Conservation (phyloP, 495 filamentous ascomycete species). For the Annulohypoxylon maeteangense region DNA sequence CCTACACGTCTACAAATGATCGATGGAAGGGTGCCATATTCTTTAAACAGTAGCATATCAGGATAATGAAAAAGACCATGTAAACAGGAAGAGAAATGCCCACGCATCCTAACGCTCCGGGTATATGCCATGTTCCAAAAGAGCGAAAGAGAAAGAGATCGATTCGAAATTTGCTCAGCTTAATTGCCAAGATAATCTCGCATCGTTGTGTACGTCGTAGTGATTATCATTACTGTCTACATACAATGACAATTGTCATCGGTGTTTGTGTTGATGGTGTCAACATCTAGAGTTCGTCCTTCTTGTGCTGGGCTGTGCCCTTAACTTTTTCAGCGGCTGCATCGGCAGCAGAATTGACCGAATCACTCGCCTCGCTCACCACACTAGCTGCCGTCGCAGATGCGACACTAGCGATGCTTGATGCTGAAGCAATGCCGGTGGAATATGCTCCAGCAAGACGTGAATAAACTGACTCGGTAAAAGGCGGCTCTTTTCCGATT, state of each 20-base stretch:
- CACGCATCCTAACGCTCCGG: slow-evolving; percentile 29
- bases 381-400: slow-evolving; percentile 51
- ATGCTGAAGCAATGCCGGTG: slow-evolving; percentile 46
- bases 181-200: not conserved
- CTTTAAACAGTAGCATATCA: not conserved
- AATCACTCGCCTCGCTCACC: slow-evolving; percentile 47
- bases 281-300: slow-evolving; percentile 66
- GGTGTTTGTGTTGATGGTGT: not conserved
- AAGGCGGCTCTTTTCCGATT: slow-evolving; percentile 79
- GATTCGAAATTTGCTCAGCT: slow-evolving; percentile 1
- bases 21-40: not conserved
- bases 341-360: slow-evolving; percentile 45
- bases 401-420: slow-evolving; percentile 51
- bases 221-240: slow-evolving; percentile 13
- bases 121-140: slow-evolving; percentile 43
- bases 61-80: slow-evolving; percentile 13
- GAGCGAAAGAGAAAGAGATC: slow-evolving; percentile 31
- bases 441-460: slow-evolving; percentile 72
- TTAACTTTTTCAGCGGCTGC: slow-evolving; percentile 61
- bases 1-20: not conserved
- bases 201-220: slow-evolving; percentile 10
- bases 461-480: slow-evolving; percentile 81
- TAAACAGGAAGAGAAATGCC: slow-evolving; percentile 26
- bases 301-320: slow-evolving; percentile 56
- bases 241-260: not conserved